These are phyloP conservation scores for Moesziomyces antarcticus DNA, from an alignment of 1,284 basidiomycete genomes.

Conservation along the genomic window DNA sequence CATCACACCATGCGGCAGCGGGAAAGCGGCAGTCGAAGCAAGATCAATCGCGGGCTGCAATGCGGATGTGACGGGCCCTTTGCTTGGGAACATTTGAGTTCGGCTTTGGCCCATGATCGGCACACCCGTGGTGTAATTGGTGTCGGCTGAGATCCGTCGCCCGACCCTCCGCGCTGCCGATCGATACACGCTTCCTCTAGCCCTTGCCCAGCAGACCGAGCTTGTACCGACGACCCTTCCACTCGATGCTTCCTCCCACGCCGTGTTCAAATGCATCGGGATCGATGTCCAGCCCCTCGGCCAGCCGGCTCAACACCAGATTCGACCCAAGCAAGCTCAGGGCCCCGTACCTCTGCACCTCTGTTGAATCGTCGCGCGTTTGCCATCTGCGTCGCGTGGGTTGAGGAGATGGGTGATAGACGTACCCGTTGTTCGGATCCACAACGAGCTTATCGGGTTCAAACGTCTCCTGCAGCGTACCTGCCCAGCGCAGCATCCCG, in stretches of 20 bases:
- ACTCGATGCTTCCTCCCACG: conserved; percentile 38
- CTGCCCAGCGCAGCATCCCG: conserved; percentile 58
- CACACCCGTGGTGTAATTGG: no score
- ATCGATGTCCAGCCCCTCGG: conserved; percentile 52
- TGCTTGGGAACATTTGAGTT: no score
- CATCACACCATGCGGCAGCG: not conserved
- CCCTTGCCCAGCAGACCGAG: conserved; percentile 13
- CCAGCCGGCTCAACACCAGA: conserved; percentile 54
- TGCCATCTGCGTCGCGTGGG: not conserved
- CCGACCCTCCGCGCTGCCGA: not conserved
- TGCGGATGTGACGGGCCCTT: no score
- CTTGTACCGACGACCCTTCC: conserved; percentile 26
- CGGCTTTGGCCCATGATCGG: no score
- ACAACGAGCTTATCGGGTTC: conserved; percentile 49
- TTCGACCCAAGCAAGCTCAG: conserved; percentile 60
- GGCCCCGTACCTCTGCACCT: conserved; percentile 33
- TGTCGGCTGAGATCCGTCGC: not conserved
- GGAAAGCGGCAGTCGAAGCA: not conserved
- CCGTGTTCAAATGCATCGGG: conserved; percentile 19
- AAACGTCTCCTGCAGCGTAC: conserved; percentile 47
- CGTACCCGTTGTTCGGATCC: conserved; percentile 59
- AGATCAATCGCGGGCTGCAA: no score
- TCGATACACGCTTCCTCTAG: not conserved
- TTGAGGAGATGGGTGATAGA: conserved; percentile 66
- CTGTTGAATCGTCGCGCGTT: not conserved